Evolutionary conservation across 2,329 filamentous ascomycete genomes (phyloP).

Genomic region (Colletotrichum sp.): DNA sequence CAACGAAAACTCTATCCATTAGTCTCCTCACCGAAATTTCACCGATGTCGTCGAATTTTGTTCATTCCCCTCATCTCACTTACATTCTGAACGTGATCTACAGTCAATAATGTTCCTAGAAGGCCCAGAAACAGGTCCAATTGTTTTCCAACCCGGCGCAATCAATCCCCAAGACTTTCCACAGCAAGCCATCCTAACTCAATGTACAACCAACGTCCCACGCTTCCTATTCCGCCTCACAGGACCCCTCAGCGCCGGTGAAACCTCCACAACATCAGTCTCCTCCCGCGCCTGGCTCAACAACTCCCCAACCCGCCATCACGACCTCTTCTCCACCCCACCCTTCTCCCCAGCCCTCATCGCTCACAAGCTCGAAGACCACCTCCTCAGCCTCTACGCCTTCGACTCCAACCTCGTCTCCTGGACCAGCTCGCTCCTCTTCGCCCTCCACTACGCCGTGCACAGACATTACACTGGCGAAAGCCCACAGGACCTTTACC

Average conservation of each 20-base stretch:
- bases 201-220: background rate
- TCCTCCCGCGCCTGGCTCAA: background rate
- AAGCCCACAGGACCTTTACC: background rate
- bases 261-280: background rate
- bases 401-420: constrained; percentile 1
- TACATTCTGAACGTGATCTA: accelerated
- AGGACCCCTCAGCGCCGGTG: background rate
- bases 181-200: background rate
- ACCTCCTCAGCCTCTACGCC: background rate
- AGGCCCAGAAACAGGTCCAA: background rate
- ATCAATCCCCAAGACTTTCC: background rate
- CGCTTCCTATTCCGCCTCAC: background rate
- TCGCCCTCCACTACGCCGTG: background rate
- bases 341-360: background rate
- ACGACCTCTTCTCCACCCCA: background rate
- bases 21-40: accelerated
- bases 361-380: background rate
- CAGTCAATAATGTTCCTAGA: background rate
- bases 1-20: background rate
- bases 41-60: accelerated
- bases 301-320: background rate
- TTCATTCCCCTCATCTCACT: accelerated
- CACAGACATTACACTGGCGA: background rate
- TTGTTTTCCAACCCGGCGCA: background rate
- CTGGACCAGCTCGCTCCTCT: background rate